Base-by-base conservation (phyloP, 495 filamentous ascomycete genomes). In the Penicillium bialowiezense region DNA sequence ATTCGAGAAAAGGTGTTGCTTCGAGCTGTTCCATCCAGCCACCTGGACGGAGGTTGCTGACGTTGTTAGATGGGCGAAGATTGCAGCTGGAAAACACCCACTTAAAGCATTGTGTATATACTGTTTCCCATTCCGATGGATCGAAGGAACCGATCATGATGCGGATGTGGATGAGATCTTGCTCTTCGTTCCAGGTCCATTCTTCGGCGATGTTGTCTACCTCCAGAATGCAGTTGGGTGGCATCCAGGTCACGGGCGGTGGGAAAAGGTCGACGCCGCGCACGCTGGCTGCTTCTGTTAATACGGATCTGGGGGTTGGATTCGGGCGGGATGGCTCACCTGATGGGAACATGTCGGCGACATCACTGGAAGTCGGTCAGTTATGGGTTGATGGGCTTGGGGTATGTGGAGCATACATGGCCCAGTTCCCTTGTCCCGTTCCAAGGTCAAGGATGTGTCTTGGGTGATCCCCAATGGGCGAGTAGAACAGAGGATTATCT, bases 1-100 rank as follows among this genome's bases (percentile, higher is more conserved):
- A 70, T 8, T 50, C 41, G 17, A 73, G 60, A 46, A 50, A 50
- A 33, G 65, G 63, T 28, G 59, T 54, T 20, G 77, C 57, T 47
- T 83, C 79, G 48, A 77, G 70, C 46, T 79, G 59, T 48, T 84
- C 80, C 32, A 81, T 58, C 62, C 74, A 82, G 29, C 73, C 80
- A 41, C 79, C 78, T 3, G 79, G 79, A 35, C 60, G 60, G 14
- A 65, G 51, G 46, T 60, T 58, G 32, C 48, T 62, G 19, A 17
- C 12, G 9, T 12, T 18, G 29, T 50, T 28, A 41, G 35, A 14
- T n/a, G 26, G 15, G 10, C 17, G 15, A 13, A 7, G 3, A 6
- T 7, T 10, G 1, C 2, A 29, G 17, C 2, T 34, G 7, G 21
- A 33, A 42, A 35, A 31, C n/a, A n/a, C 51, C 33, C 52, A 62